Evolutionary conservation across 192 early-diverging fungal genomes (phyloP).

Genomic region (Diversispora epigaea): DNA sequence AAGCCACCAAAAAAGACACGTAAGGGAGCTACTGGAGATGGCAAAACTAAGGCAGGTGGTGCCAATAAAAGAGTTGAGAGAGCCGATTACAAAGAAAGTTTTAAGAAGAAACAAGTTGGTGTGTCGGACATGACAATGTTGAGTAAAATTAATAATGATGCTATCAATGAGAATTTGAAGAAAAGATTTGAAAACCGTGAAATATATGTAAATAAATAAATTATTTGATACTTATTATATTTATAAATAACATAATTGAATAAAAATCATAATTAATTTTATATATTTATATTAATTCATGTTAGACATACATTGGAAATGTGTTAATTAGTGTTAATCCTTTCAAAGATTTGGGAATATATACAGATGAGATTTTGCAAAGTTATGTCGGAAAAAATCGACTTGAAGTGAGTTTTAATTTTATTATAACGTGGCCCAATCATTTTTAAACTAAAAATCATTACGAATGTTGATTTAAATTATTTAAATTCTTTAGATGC

Average conservation of each 20-base stretch:
- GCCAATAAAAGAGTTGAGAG: slow-evolving; percentile 30
- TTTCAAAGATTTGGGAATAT: slow-evolving; percentile 93
- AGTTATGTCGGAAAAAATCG: slow-evolving; percentile 84
- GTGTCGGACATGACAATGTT: slow-evolving; percentile 89
- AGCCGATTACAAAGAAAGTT: slow-evolving; percentile 75
- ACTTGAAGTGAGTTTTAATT: slow-evolving; percentile 55
- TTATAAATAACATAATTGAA: too few relatives aligned
- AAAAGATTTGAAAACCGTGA: slow-evolving; percentile 82
- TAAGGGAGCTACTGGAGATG: background rate
- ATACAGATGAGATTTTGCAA: slow-evolving; percentile 85
- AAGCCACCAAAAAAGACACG: background rate
- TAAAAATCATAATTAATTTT: background rate
- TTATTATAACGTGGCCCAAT: background rate
- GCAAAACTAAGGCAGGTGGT: background rate
- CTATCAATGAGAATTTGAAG: slow-evolving; percentile 91
- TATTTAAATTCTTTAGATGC: slow-evolving; percentile 50
- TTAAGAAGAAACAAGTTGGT: slow-evolving; percentile 77
- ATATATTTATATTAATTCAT: background rate
- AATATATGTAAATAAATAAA: slow-evolving; percentile 76
- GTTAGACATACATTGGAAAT: slow-evolving; percentile 93
- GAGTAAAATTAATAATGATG: slow-evolving; percentile 92
- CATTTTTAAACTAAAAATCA: too few relatives aligned
- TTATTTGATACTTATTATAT: background rate
- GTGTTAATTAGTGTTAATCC: slow-evolving; percentile 91
- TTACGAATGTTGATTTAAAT: too few relatives aligned